Evolutionary conservation across 2,329 filamentous ascomycete species (phyloP), one percentile per base, ranked within the genome.

Genomic region (Hypoxylon sp.): DNA sequence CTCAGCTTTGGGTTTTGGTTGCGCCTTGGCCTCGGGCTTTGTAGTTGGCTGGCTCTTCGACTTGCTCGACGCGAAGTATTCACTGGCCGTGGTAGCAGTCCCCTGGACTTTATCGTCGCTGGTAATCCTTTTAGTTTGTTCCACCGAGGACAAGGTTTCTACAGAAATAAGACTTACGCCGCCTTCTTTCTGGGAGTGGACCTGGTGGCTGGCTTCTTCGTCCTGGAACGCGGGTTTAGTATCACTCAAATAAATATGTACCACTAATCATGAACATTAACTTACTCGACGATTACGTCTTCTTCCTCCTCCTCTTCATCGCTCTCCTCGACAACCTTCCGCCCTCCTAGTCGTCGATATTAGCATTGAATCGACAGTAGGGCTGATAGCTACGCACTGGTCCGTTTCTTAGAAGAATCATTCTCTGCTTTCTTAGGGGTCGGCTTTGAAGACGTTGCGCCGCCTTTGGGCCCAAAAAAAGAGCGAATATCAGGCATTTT

Each of bases 401-500:
- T 26, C 19, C 43, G 43, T 6, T 46, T 78, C 64, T 77, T 80
- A 64, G 82, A 81, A 50, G 77, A 63, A 13, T 81, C 69, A 52
- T 80, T 79, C 59, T 82, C 81, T 41, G 75, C 75, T 72, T 84
- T 82, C 74, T 82, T 83, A 2, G 79, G 70, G 10, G 78, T 71
- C 34, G 81, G 79, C 70, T 85, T 82, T 49, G 82, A 78, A 51
- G 85, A 80, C 46, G 84, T 80, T 70, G 85, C 82, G 67, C 85
- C 84, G 53, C 87, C 87, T 77, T 93, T 93, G 64, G 91, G 88
- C 57, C 90, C 89, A 81, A 98, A 97, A 79, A 97, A 98, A 71
- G 85, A 93, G 74, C 94, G 87, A 73, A 97, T 98, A 79, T 98
- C 94, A 67, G 93, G 88, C 93, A 97, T 97, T 65, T 69, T 68